Evolutionary conservation across 768 basidiomycete genomes (phyloP), one percentile per base, ranked within the genome.

Genomic region (Suillus clintonianus): DNA sequence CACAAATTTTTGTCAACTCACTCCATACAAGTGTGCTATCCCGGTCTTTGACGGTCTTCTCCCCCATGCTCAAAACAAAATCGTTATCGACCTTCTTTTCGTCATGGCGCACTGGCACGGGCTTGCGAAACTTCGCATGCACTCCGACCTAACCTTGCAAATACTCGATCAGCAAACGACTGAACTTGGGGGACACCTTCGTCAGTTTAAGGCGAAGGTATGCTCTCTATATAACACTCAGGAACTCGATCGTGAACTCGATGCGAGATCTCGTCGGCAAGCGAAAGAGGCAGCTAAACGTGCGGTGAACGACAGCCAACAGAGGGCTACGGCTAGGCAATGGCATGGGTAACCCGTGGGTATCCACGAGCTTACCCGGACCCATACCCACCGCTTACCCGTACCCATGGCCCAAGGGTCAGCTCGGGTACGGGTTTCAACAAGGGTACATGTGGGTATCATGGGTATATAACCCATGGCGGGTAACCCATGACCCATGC

Each of bases 11-110:
- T 17, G 36, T 48, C 6, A 27, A 32, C 55, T 32, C 17, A 24
- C 19, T 19, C 27, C 15, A n/a, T 10, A 9, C 6, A 5, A 76
- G 75, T 76, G 73, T 43, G 41, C 67, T 2, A 75, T 80, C 0
- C 79, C 79, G 3, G 67, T 61, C 8, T 70, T 80, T 24, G 73
- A 76, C 11, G 73, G 73, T 14, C 72, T 79, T 7, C 51, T 70
- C 32, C 65, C 66, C 6, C 37, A 51, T 1, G 48, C 55, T 19
- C 63, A 70, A 34, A 61, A 69, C 39, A 47, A 60, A 19, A 22
- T 34, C 0, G 63, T 77, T 11, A 39, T 69, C 11, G 48, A 62
- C 4, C 62, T 72, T 15, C 65, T 73, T 3, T 78, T 61, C 62
- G 11, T 37, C 5, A 17, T 65, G n/a, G 68, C 67, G 13, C 53